phyloP scores from a whole-genome alignment of 441 rosid species.

The Populus trichocarpa region DNA sequence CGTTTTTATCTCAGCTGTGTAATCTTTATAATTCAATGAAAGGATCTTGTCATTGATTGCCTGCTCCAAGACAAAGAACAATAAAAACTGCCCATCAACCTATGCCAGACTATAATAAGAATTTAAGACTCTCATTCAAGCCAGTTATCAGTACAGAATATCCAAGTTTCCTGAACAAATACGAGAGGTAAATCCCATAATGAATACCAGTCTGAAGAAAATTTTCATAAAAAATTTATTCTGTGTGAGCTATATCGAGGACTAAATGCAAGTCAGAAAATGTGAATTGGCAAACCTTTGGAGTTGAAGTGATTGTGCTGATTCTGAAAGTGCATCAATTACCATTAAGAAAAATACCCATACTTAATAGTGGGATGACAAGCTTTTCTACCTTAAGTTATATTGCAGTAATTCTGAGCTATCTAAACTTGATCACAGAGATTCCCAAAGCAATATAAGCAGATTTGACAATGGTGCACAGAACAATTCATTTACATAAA shows the following conservation, averaged over 20 bases:
- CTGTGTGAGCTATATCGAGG: not conserved
- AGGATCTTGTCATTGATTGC: constrained; percentile 77
- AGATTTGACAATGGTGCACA: not conserved
- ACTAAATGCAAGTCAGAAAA: not conserved
- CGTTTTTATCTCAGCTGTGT: constrained; percentile 77
- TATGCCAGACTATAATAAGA: not conserved
- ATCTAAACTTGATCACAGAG: not conserved
- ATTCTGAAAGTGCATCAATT: not conserved
- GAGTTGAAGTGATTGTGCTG: not conserved
- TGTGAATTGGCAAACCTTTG: not conserved
- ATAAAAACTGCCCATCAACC: constrained; percentile 8
- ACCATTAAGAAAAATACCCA: not conserved
- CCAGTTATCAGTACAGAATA: not conserved
- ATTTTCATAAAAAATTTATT: too few relatives aligned
- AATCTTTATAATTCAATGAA: constrained; percentile 68
- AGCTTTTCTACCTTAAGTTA: not conserved
- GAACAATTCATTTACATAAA: not conserved
- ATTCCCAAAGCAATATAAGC: not conserved
- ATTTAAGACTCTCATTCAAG: not conserved
- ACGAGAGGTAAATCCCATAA: not conserved
- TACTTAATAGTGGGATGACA: not conserved
- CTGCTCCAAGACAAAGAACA: constrained; percentile 41
- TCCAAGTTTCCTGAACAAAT: not conserved
- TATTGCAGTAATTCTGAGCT: not conserved
- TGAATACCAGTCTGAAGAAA: not conserved